Evolutionary conservation across 371 early-diverging fungal genomes (phyloP), one percentile per base, ranked within the genome.

Genomic region (Coemansia sp.): DNA sequence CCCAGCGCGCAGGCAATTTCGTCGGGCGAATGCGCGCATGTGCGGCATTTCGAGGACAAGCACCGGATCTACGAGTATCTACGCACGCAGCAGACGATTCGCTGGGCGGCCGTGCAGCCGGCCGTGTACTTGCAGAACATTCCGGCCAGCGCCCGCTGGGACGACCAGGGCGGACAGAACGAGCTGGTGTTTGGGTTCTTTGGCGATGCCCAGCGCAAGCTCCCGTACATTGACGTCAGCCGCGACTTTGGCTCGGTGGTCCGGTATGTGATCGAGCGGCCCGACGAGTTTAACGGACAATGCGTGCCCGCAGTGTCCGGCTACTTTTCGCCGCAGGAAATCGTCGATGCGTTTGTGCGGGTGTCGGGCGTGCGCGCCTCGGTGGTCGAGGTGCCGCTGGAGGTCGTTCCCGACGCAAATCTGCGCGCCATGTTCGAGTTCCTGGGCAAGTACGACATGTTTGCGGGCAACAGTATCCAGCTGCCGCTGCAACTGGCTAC

Each of bases 61-160:
- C 33, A 59, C 49, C 16, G 29, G 47, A 60, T 59, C 51, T 60
- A 72, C 16, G 37, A 68, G 32, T 69, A 64, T 18, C 48, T 72
- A 34, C n/a, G 44, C 16, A 32, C 31, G 5, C 39, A 39, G 16
- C 6, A 14, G n/a, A 5, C 3, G 14, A 34, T 69, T 2, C 18
- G 32, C 7, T 44, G 51, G 12, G 70, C 62, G 1, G 38, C 38
- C 3, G 50, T 72, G 10, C 68, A 69, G n/a, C 18, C 64, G 3
- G 70, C 59, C n/a, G 55, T 62, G 3, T 72, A 68, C 43, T 60
- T 51, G 46, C 60, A 72, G 42, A 69, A 68, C 49, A 38, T 44
- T 36, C 18, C 64, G 24, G 46, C 56, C 7, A 44, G 46, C 12
- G 60, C 64, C 0, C 42, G 56, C 5, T 40, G 51, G 43, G 54